Evolutionary conservation across 176 grass and related monocot species (phyloP).

Genomic region (Rhipidocladum racemiflorum): DNA sequence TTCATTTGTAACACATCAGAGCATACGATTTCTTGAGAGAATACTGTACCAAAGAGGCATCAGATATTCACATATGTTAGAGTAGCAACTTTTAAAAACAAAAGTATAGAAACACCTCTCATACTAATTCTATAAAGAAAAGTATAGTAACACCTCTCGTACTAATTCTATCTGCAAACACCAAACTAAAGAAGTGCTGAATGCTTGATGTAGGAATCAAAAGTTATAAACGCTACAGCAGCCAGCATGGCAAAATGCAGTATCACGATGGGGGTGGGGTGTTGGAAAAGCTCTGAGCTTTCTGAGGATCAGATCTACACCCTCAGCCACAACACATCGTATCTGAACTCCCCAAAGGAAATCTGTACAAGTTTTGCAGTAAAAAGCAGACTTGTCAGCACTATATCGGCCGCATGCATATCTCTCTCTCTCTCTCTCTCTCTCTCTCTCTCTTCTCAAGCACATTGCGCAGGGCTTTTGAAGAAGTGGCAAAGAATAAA

Average conservation of each 20-base stretch:
- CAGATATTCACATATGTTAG: neutral
- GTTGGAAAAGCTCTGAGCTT: conserved; percentile 2
- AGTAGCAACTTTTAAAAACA: too few species aligned
- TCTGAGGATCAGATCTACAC: conserved; percentile 15
- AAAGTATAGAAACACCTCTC: too few species aligned
- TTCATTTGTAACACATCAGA: neutral
- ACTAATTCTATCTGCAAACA: neutral
- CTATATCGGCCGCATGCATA: neutral
- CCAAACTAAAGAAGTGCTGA: neutral
- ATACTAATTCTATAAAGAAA: too few species aligned
- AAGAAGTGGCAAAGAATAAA: neutral
- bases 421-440: too few species aligned
- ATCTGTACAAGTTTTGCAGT: conserved; percentile 10
- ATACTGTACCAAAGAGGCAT: neutral
- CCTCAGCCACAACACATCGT: conserved; percentile 2
- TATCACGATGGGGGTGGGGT: neutral
- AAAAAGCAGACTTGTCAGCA: neutral
- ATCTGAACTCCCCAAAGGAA: conserved; percentile 31
- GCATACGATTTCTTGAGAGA: neutral
- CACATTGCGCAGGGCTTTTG: neutral
- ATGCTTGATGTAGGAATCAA: neutral
- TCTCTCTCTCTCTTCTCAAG: neutral
- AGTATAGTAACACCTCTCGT: too few species aligned
- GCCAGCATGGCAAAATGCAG: conserved; percentile 7
- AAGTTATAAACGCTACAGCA: neutral